Evolutionary conservation across 2,329 filamentous ascomycete species (phyloP).

Genomic region (Leptodontidium sp.): DNA sequence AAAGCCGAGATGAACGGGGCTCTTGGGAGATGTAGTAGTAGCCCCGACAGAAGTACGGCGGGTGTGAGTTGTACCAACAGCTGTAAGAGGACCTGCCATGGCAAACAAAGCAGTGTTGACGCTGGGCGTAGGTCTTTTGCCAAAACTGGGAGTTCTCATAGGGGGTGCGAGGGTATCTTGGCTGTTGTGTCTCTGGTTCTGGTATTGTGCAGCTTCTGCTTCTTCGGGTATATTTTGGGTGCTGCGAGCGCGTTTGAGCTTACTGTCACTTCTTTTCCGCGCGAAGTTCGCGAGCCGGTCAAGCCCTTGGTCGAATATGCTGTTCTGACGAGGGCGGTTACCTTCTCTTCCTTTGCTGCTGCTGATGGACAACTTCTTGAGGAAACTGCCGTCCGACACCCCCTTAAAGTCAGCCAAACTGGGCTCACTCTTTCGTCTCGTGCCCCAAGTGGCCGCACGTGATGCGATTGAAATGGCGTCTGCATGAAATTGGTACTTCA

Average conservation of each 20-base stretch:
- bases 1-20: conserved; percentile 47
- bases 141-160: conserved; percentile 57
- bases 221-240: conserved; percentile 41
- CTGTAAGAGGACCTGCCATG: conserved; percentile 62
- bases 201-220: conserved; percentile 36
- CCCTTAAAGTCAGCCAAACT: conserved; percentile 65
- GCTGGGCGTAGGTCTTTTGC: conserved; percentile 60
- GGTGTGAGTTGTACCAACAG: conserved; percentile 63
- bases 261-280: conserved; percentile 44
- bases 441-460: conserved; percentile 74
- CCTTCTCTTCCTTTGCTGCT: conserved; percentile 49
- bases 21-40: conserved; percentile 58
- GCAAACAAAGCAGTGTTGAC: conserved; percentile 66
- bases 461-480: conserved; percentile 65
- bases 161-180: conserved; percentile 56
- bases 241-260: conserved; percentile 45
- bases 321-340: conserved; percentile 56
- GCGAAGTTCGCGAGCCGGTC: conserved; percentile 43
- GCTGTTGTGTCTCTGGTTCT: conserved; percentile 47
- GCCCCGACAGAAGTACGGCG: conserved; percentile 68
- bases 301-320: conserved; percentile 57
- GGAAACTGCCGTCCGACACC: conserved; percentile 65
- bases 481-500: conserved; percentile 52
- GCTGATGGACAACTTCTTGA: conserved; percentile 68
- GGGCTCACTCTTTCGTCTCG: conserved; percentile 70